Base-by-base conservation (phyloP, 768 basidiomycete genomes). In the Phaeolepiota aurea region DNA sequence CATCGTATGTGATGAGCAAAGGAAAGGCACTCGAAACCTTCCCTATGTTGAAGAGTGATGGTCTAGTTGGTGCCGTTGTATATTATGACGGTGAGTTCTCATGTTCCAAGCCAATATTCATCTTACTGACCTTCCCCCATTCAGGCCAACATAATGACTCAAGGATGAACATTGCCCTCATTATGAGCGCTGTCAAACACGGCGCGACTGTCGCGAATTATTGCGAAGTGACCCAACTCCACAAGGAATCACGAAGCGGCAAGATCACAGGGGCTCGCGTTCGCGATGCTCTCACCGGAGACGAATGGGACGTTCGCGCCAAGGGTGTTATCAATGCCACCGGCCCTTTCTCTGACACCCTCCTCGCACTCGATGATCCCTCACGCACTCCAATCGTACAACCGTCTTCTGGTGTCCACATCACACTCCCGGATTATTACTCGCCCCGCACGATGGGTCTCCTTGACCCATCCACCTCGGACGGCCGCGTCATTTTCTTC, bases 401-500 rank as follows among this genome's bases (percentile, higher is more conserved):
- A 44, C 80, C 94, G 3, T 92, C 89, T 4, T 84, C 89, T 16
- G 94, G 94, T 7, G 78, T 94, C 16, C 94, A 99, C 63, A 89
- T 98, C 64, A 94, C 94, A 0, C 80, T 99, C 2, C 94, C 94
- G 2, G 88, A 89, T 54, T 99, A 98, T 66, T 97, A 96, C 57
- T 89, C 91, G 1, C 94, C 94, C 2, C 79, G 85, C 12, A 86
- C 75, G 37, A 96, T 98, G 87, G 94, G 96, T 32, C 74, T 98
- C 3, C 74, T 98, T 33, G 96, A 98, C 59, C 96, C 94, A 1
- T 72, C 89, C 2, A 96, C 96, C 3, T 90, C 87, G 0, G 94
- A 99, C 48, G 94, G 94, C 0, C 84, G 94, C 19, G 93, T 99
- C 41, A 94, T 99, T 55, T 99, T 97, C 74, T 96, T 99, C 76